A percentile compares a stretch with the other conserved stretches of the same genome.
These are phyloP conservation scores for Nitzschia putrida DNA, from an alignment of 108 stramenopile genomes.

Conservation along the genomic window DNA sequence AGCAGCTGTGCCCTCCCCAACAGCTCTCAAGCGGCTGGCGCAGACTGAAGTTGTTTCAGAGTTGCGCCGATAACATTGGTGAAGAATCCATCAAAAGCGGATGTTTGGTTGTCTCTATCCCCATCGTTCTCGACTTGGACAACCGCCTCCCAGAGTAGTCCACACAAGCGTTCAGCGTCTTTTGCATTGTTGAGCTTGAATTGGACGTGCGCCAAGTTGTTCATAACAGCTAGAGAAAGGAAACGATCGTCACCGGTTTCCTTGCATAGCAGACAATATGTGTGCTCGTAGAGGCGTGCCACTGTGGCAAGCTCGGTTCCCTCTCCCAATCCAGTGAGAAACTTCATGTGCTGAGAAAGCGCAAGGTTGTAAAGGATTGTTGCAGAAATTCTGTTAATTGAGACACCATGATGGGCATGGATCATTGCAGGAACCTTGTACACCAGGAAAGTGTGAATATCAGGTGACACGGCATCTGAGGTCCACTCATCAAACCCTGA, in stretches of 20 bases:
- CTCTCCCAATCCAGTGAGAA: background rate
- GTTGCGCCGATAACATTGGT: background rate
- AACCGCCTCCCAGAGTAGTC: constrained; percentile 1
- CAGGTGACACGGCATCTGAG: background rate
- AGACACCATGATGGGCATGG: background rate
- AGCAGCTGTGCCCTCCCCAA: no score
- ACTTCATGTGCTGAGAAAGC: background rate
- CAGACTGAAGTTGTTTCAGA: background rate
- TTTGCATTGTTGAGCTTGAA: background rate
- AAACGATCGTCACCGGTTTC: background rate
- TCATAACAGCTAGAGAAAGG: background rate
- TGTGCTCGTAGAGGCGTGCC: constrained; percentile 1
- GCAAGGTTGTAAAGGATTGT: constrained; percentile 7
- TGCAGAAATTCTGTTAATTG: background rate
- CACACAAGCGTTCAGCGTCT: constrained; percentile 1
- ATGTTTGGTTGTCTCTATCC: background rate
- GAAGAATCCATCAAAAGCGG: constrained; percentile 2
- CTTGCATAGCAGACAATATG: background rate
- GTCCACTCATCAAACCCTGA: background rate
- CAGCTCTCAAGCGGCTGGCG: background rate
- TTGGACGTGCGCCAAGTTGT: constrained; percentile 3
- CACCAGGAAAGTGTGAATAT: background rate
- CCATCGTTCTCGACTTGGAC: background rate
- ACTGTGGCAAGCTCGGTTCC: background rate
- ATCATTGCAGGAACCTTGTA: background rate